Percentiles rank a stretch among this genome's conserved stretches.
These are phyloP conservation scores for Trichomonascaceae sp. DNA, from an alignment of 1,139 yeast genomes.

Conservation along the genomic window DNA sequence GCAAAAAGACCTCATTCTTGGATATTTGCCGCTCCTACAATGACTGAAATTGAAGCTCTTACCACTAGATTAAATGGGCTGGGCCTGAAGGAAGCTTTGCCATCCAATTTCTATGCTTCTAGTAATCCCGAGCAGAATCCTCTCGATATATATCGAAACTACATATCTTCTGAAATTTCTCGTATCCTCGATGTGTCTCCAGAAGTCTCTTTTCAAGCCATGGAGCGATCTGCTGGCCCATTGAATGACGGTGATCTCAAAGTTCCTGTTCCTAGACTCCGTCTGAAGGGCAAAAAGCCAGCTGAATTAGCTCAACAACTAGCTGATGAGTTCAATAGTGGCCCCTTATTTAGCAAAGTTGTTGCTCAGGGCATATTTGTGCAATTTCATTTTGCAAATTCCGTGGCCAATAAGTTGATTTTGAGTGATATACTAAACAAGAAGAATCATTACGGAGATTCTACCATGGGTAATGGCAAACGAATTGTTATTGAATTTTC, in stretches of 20 bases:
- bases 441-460: conserved; percentile 56
- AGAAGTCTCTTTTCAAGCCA: conserved; percentile 68
- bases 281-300: conserved; percentile 82
- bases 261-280: conserved; percentile 87
- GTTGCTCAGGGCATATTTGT: conserved; percentile 85
- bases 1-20: conserved; percentile 5
- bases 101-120: conserved; percentile 33
- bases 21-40: conserved; percentile 18
- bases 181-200: conserved; percentile 67
- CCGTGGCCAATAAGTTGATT: conserved; percentile 60
- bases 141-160: conserved; percentile 80
- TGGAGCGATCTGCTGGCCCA: conserved; percentile 79
- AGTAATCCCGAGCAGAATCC: conserved; percentile 72
- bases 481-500: conserved; percentile 81
- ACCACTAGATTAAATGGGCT: conserved; percentile 26
- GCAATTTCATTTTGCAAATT: conserved; percentile 76
- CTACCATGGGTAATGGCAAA: conserved; percentile 71
- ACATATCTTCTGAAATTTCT: conserved; percentile 73
- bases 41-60: conserved; percentile 27
- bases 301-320: conserved; percentile 80
- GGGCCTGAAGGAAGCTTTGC: conserved; percentile 24
- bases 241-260: conserved; percentile 85
- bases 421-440: conserved; percentile 65
- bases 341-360: conserved; percentile 61
- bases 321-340: conserved; percentile 49